Percentiles rank a stretch among this genome's conserved stretches.
Evolutionary conservation across 371 early-diverging fungal species (phyloP).

Genomic region (Syncephalastrum contaminatum): DNA sequence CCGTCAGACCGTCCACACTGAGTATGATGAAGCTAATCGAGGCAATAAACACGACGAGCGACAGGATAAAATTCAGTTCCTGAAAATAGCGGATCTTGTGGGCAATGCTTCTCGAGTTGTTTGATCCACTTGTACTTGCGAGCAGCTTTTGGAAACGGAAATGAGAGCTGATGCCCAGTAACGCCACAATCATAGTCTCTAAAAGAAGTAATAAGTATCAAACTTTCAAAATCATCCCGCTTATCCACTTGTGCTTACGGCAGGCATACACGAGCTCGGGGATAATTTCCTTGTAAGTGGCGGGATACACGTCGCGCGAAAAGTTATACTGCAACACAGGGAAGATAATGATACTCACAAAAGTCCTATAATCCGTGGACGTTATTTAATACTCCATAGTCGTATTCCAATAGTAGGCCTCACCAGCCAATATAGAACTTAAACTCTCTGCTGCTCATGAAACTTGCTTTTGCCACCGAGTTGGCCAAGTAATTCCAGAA

Average conservation of each 20-base stretch:
- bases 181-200: slow-evolving; percentile 40
- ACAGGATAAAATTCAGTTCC: slow-evolving; percentile 44
- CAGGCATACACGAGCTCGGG: slow-evolving; percentile 46
- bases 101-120: slow-evolving; percentile 35
- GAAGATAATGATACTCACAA: slow-evolving; percentile 38
- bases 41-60: slow-evolving; percentile 29
- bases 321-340: slow-evolving; percentile 45
- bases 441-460: slow-evolving; percentile 52
- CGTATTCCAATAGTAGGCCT: neutral
- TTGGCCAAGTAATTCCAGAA: slow-evolving; percentile 57
- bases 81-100: slow-evolving; percentile 49
- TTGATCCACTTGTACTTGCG: slow-evolving; percentile 24
- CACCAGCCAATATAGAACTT: slow-evolving; percentile 48
- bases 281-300: slow-evolving; percentile 46
- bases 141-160: slow-evolving; percentile 44
- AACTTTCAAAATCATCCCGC: neutral
- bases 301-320: slow-evolving; percentile 30
- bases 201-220: neutral
- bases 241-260: slow-evolving; percentile 15
- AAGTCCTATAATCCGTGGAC: slow-evolving; percentile 19
- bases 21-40: slow-evolving; percentile 34
- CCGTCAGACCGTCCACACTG: slow-evolving; percentile 41
- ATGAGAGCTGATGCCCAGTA: slow-evolving; percentile 44
- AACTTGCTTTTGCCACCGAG: slow-evolving; percentile 44
- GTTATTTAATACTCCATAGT: neutral